Evolutionary conservation across 805 yeast genomes (phyloP), one percentile per base, ranked within the genome.

Genomic region (Kodamaea leandrae): DNA sequence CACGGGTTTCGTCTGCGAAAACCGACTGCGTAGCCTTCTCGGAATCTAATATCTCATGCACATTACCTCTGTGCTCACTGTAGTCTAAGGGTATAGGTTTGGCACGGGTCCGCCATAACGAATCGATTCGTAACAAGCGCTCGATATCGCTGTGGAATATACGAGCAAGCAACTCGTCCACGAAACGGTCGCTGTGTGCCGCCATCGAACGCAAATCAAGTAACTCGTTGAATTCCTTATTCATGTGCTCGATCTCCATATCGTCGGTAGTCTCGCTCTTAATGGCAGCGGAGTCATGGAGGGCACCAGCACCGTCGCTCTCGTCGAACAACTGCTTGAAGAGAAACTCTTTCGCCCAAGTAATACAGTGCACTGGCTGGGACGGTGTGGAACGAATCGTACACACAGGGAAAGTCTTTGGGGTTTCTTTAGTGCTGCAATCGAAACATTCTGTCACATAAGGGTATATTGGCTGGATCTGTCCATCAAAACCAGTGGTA

Each of bases 351-450:
- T 93, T 93, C 6, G 97, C 95, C 99, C 99, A 93, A 1, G 95
- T 96, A 18, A 93, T 83, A 60, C 96, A 89, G 57, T 93, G 99
- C 4, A 93, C 83, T 0, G 97, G 97, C 56, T 86, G 89, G 0
- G 96, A 86, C 0, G 99, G 99, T 0, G 99, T 93, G 4, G 96
- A 87, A 48, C 99, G 73, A 44, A 93, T 93, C 0, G 99, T 93
- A 60, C 99, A 93, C 1, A 93, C 96, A 0, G 99, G 97, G 60
- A 80, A 93, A 0, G 93, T 76, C 55, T 86, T 89, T 4, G 97
- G 96, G 0, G 95, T 82, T 26, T 81, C 93, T 54, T 91, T 88
- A 4, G 83, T 78, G 18, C 81, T 78, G 62, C 99, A 93, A 47
- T 89, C 96, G 62, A 89, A 95, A 63, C 99, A 93, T 64, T 93